Conservation (phyloP, 768 basidiomycete genomes). For the Coprinellus aureogranulatus region DNA sequence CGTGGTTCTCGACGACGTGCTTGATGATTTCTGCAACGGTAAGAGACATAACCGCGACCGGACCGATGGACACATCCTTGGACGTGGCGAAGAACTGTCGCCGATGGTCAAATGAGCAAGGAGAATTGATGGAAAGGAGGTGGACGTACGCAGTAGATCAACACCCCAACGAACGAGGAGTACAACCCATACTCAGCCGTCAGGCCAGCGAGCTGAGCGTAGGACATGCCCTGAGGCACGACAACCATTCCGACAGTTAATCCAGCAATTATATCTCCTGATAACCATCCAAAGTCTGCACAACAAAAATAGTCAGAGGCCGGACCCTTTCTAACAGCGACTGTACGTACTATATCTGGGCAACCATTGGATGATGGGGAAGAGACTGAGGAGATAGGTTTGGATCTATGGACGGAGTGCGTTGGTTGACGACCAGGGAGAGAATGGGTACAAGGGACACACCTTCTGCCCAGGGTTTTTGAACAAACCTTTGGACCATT, state of each 20-base stretch:
- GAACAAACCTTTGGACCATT: conserved; percentile 47
- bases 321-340: neutral
- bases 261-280: conserved; percentile 88
- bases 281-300: conserved; percentile 75
- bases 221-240: conserved; percentile 93
- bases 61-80: conserved; percentile 99
- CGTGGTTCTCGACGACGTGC: conserved; percentile 53
- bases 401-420: conserved; percentile 39
- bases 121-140: conserved; percentile 21
- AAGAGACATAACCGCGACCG: conserved; percentile 97
- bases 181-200: conserved; percentile 89
- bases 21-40: conserved; percentile 80
- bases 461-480: conserved; percentile 52
- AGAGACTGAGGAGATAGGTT: conserved; percentile 68
- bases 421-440: conserved; percentile 7
- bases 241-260: conserved; percentile 94
- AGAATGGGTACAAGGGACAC: conserved; percentile 20
- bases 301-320: neutral
- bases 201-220: conserved; percentile 84
- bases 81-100: conserved; percentile 89
- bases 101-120: no score
- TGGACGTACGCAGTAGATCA: conserved; percentile 72
- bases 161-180: conserved; percentile 86
- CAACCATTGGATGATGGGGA: conserved; percentile 86
- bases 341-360: conserved; percentile 72